These are phyloP conservation scores for Pouteria campechiana DNA, from an alignment of 179 eudicot species.

Conservation along the genomic window DNA sequence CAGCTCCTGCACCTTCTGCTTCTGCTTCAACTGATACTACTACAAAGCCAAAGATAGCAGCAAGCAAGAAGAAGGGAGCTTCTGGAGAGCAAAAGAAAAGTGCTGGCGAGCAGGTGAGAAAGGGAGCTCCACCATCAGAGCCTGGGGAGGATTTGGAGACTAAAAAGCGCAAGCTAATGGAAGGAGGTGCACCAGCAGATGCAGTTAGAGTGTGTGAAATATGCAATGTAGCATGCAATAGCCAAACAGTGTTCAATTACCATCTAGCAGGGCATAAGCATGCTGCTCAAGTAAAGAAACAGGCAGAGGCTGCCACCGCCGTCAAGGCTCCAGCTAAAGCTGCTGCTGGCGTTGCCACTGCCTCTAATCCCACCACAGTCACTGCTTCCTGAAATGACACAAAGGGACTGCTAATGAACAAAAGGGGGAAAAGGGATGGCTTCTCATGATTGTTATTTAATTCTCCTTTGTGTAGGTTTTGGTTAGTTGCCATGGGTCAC, in stretches of 20 bases:
- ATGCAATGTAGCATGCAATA: conserved; percentile 45
- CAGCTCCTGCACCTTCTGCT: conserved; percentile 8
- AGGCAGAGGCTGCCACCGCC: too few species aligned
- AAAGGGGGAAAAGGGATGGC: too few species aligned
- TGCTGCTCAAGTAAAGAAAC: conserved; percentile 24
- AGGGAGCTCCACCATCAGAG: conserved; percentile 17
- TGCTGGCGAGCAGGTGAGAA: too few species aligned
- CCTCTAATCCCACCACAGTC: too few species aligned
- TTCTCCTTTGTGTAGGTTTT: too few species aligned
- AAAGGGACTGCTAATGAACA: too few species aligned
- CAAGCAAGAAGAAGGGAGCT: conserved; percentile 3
- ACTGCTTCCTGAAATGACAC: too few species aligned
- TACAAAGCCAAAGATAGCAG: conserved; percentile 24
- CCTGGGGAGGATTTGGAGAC: conserved; percentile 21
- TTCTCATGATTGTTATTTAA: too few species aligned
- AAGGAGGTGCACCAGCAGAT: conserved; percentile 22
- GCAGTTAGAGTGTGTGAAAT: conserved; percentile 20
- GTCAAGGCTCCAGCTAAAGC: too few species aligned
- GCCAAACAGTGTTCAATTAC: conserved; percentile 24
- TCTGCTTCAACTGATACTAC: conserved; percentile 3
- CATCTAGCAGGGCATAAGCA: conserved; percentile 48
- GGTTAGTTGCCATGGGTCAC: too few species aligned
- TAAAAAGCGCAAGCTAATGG: conserved; percentile 30
- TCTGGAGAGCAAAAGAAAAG: background rate
- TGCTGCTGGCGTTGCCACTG: too few species aligned